Evolutionary conservation across 306 rosid genomes (phyloP).

Genomic region (Trifolium dubium): DNA sequence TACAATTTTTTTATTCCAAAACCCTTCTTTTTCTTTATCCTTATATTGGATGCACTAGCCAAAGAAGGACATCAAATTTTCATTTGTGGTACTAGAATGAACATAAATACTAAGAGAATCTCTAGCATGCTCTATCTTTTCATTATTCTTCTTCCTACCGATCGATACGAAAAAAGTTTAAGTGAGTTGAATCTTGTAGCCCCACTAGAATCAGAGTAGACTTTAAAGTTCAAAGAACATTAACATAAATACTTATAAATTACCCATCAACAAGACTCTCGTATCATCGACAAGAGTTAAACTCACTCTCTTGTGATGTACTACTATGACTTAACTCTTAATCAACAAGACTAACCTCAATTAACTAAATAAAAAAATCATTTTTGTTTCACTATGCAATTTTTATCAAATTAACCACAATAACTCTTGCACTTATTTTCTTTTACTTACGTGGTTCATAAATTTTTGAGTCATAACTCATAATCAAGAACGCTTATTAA

Average conservation of each 20-base stretch:
- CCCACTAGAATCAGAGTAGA: background rate
- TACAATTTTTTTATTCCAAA: constrained; percentile 37
- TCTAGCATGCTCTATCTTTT: background rate
- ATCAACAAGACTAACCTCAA: too few species aligned
- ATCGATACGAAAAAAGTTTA: too few species aligned
- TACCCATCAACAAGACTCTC: background rate
- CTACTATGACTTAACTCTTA: too few species aligned
- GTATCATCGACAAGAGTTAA: too few species aligned
- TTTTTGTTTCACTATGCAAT: too few species aligned
- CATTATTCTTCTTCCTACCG: background rate
- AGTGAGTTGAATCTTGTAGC: background rate
- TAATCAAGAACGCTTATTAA: too few species aligned
- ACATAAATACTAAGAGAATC: background rate
- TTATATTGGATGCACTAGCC: constrained; percentile 19
- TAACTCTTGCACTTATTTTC: too few species aligned
- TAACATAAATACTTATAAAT: background rate
- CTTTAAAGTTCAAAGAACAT: background rate
- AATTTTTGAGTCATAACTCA: too few species aligned
- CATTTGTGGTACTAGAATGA: background rate
- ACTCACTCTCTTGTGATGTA: too few species aligned
- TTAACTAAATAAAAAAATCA: too few species aligned
- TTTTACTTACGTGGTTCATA: too few species aligned
- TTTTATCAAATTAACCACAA: too few species aligned
- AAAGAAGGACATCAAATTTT: constrained; percentile 21
- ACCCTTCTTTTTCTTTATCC: constrained; percentile 32